phyloP scores from a whole-genome alignment of 305 asterid genomes.

The Solanum hybrid region DNA sequence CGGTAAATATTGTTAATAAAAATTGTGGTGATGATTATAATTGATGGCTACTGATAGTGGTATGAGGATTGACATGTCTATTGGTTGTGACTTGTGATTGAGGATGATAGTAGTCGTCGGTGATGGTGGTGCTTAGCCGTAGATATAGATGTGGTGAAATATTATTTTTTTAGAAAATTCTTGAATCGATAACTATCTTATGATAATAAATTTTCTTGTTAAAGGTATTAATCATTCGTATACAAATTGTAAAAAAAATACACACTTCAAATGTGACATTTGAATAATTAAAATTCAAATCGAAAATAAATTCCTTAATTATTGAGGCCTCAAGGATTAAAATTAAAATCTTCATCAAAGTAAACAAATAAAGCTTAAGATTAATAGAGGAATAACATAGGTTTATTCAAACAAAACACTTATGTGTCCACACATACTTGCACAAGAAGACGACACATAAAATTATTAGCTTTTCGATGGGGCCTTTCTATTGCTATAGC shows the following conservation, averaged over 20 bases:
- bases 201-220: not conserved
- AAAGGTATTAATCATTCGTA: not conserved
- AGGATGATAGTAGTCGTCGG: not conserved
- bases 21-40: not conserved
- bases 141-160: not conserved
- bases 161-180: not conserved
- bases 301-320: not conserved
- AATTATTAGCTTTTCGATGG: not conserved
- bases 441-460: not conserved
- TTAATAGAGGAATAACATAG: too few relatives aligned
- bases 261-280: not conserved
- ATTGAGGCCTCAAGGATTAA: not conserved
- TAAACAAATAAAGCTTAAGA: not conserved
- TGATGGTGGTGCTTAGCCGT: not conserved
- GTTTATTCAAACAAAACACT: not conserved
- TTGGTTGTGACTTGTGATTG: not conserved
- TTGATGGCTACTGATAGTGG: not conserved
- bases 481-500: not conserved
- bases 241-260: not conserved
- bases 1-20: not conserved
- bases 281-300: not conserved
- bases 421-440: not conserved
- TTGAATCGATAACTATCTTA: not conserved
- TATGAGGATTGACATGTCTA: not conserved
- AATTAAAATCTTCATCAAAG: not conserved